Percentiles rank a stretch among this genome's conserved stretches.
Conservation (phyloP, 2,329 filamentous ascomycete genomes). For the Tolypocladium guangdongense region DNA sequence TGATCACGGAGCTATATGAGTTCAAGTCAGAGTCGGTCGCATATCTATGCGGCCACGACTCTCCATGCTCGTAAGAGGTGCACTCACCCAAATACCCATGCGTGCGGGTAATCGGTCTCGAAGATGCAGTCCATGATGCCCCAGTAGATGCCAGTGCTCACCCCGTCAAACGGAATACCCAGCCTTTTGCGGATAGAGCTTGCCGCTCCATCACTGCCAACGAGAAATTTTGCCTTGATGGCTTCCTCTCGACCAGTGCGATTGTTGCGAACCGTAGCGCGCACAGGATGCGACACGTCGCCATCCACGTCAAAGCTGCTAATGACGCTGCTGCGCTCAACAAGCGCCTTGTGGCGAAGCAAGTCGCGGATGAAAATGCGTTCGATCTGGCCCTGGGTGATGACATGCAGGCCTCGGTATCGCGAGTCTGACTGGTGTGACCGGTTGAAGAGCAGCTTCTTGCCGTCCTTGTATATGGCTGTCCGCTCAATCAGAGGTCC, state of each 20-base stretch:
- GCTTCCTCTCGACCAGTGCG: constrained; percentile 11
- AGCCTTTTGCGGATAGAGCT: constrained; percentile 19
- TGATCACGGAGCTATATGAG: constrained; percentile 10
- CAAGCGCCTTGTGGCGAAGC: constrained; percentile 17
- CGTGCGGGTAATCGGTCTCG: constrained; percentile 17
- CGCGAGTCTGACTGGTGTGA: constrained; percentile 21
- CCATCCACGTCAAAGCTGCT: constrained; percentile 8
- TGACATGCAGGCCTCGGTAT: constrained; percentile 22
- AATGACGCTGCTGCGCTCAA: constrained; percentile 16
- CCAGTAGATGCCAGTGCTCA: constrained; percentile 22
- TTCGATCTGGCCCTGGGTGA: constrained; percentile 25
- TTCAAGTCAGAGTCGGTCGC: no score
- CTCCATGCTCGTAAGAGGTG: no score
- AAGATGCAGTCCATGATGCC: constrained; percentile 19
- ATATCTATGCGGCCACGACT: no score
- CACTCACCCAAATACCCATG: constrained; percentile 17
- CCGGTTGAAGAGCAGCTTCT: constrained; percentile 14
- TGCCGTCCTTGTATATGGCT: constrained; percentile 17
- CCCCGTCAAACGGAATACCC: constrained; percentile 18
- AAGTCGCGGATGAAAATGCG: constrained; percentile 24
- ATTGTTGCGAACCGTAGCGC: constrained; percentile 10
- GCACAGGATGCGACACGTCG: constrained; percentile 8
- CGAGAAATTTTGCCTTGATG: constrained; percentile 18
- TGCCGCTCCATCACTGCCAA: constrained; percentile 19
- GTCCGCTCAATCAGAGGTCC: constrained; percentile 20